Evolutionary conservation across 1,284 basidiomycete genomes (phyloP), one percentile per base, ranked within the genome.

Genomic region (Cutaneotrichosporon spelunceum): DNA sequence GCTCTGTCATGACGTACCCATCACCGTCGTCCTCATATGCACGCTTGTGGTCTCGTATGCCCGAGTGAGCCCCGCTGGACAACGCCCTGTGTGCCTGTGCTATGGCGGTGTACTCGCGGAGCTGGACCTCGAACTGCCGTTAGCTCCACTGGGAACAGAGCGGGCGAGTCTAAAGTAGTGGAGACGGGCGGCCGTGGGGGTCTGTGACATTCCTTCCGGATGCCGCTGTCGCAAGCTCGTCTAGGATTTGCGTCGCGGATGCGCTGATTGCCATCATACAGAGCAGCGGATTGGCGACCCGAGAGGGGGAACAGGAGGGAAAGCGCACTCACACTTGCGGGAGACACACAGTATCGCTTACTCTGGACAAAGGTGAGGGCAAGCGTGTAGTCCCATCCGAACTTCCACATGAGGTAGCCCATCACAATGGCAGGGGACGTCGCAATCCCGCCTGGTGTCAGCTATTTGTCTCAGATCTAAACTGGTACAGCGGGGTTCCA

Each of bases 51-150:
- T 62, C 59, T 34, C 23, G 10, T 9, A 9, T n/a, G 10, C 36
- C 27, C 27, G 14, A 14, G 9, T 14, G 14, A 4, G 16, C 19
- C 19, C 23, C 19, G n/a, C 69, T 58, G 4, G 27, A 16, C 24
- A 50, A 27, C 60, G 71, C 70, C 64, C 69, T 69, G 54, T 75
- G 70, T 2, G 75, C 75, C 39, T 70, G 59, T 19, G 71, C 91
- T 69, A 94, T 93, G 5, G 90, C 88, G 76, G 93, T 90, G 67
- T 93, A 94, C 80, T 93, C 91, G 83, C 92, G 92, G 69, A 93
- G 87, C 75, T 94, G 91, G 6, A 87, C 88, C 66, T 91, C 77
- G 78, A 93, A 93, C 26, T 91, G 88, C 16, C 34, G 53, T 62
- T 33, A 50, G 52, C 21, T 42, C 33, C 6, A 1, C 16, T 19